Evolutionary conservation across 228 moss, liverwort and hornwort species (phyloP).

Genomic region (Sphagnum magellanicum): DNA sequence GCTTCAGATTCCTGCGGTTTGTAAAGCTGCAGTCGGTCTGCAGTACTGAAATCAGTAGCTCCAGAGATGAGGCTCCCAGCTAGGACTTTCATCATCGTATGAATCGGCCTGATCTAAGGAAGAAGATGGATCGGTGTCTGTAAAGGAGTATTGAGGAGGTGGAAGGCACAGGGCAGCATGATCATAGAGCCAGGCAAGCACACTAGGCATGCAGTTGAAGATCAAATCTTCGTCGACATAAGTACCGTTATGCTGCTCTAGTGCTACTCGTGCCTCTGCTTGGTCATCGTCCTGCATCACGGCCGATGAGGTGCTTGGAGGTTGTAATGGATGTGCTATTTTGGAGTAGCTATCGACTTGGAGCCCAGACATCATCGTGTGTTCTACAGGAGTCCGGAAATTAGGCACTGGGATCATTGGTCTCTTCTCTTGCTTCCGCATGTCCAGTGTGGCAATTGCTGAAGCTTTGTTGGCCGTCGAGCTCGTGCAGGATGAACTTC

Average conservation of each 20-base stretch:
- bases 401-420: not conserved
- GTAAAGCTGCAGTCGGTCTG: no score
- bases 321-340: no score
- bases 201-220: not conserved
- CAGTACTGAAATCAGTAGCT: not conserved
- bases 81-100: not conserved
- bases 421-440: not conserved
- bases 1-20: no score
- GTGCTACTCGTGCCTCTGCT: not conserved
- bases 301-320: not conserved
- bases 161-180: not conserved
- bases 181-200: not conserved
- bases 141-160: not conserved
- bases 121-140: not conserved
- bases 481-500: no score
- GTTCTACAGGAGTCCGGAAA: no score
- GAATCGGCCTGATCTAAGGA: not conserved
- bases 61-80: not conserved
- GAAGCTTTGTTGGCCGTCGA: no score
- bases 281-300: not conserved
- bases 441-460: not conserved
- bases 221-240: not conserved
- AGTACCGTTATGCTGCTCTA: not conserved
- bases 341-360: no score
- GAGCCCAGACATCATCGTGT: no score